phyloP scores from a whole-genome alignment of 768 basidiomycete species.

The Podaxis mareebaensis region DNA sequence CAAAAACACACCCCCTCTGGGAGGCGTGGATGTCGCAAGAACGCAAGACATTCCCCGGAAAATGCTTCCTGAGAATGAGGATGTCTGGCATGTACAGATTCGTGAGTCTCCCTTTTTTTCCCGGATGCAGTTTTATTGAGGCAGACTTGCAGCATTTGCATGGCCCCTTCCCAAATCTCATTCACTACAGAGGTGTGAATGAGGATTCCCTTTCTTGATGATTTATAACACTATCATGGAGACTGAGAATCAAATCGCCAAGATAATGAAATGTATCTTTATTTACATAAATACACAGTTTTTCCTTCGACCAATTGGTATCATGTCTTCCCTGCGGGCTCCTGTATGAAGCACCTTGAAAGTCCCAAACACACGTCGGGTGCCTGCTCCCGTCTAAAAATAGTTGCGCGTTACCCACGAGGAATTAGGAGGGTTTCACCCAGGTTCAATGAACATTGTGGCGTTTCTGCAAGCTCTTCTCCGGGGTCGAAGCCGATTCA shows the following conservation, averaged over 20 bases:
- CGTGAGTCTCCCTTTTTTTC: slow-evolving; percentile 34
- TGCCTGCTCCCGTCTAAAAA: not conserved
- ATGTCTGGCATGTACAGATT: slow-evolving; percentile 57
- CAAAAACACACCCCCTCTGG: slow-evolving; percentile 46
- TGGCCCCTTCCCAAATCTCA: slow-evolving; percentile 54
- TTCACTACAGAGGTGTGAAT: slow-evolving; percentile 47
- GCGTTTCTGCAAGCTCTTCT: not conserved
- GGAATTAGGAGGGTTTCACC: slow-evolving; percentile 1
- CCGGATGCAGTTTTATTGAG: not conserved
- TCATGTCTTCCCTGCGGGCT: not conserved
- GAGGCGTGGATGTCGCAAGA: slow-evolving; percentile 52
- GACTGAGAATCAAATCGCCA: not conserved
- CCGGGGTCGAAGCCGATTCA: not conserved
- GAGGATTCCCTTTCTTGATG: slow-evolving; percentile 13
- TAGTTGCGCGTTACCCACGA: not conserved
- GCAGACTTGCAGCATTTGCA: slow-evolving; percentile 45
- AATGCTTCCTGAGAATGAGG: slow-evolving; percentile 60
- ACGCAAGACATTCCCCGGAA: slow-evolving; percentile 48
- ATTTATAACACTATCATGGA: not conserved
- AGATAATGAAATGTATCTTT: not conserved
- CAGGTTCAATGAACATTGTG: not conserved
- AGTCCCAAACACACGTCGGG: not conserved
- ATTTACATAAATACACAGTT: not conserved
- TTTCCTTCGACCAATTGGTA: not conserved
- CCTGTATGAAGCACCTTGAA: not conserved